Evolutionary conservation across 192 early-diverging fungal species (phyloP), one percentile per base, ranked within the genome.

Genomic region (Mortierella hygrophila): DNA sequence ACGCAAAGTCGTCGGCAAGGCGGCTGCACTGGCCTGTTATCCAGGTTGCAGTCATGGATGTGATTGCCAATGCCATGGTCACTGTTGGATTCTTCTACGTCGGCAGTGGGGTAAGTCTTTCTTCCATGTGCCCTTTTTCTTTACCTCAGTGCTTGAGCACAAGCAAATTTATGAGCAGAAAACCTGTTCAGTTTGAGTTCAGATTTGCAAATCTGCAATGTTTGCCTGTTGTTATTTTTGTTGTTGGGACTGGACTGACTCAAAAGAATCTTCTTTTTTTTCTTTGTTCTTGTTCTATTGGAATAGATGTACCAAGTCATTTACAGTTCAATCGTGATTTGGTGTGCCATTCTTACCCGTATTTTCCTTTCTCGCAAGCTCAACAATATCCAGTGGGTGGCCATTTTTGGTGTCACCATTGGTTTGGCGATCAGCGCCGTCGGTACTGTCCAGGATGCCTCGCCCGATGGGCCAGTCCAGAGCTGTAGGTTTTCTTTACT

Each of bases 281-380:
- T 57, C 74, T 32, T 32, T 73, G 35, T 42, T 73, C 71, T 15
- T 65, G 41, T 79, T 47, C 69, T 29, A 23, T 55, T 46, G 1
- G 41, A 26, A 32, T 82, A 93, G 92, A 92, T 92, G 91, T 93
- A 90, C 68, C 92, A 93, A 89, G 90, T 93, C 21, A 92, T 93
- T 63, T 92, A 93, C 74, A 90, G 89, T 55, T 91, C 90, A 21
- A 90, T 93, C 21, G 92, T 93, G 35, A 92, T 93, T 46, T 93
- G 92, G 92, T 93, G 92, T 69, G 92, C 92, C 10, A 91, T 93
- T 65, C 76, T 93, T 23, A 89, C 90, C 6, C 90, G 89, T 35
- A 83, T 93, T 54, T 89, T 91, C n/a, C 87, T 93, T 76, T 81
- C 83, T 21, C 65, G 92, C 68, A 88, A 73, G 74, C 74, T 93